Base-by-base conservation (phyloP, 225 moss, liverwort and hornwort species). In the Polytrichum commune region DNA sequence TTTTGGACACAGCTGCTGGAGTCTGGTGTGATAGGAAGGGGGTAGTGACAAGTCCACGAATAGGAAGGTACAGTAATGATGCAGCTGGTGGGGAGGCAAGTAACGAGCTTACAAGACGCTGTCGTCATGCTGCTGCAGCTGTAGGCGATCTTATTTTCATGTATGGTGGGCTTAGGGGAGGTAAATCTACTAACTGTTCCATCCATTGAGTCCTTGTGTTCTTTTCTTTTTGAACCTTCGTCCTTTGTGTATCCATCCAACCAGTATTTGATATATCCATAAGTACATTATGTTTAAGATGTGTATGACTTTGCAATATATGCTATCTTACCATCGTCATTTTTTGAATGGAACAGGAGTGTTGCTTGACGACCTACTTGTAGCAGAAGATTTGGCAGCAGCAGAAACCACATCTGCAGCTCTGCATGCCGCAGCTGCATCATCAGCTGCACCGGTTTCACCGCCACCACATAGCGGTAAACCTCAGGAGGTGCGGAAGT, bases 151-250 rank as follows among this genome's bases (percentile, higher is more conserved):
- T 82, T 27, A 78, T 90, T 63, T 90, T 84, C 62, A 84, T 87
- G 82, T 90, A 90, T 57, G 87, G 87, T 29, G 87, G 90, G 55
- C 84, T 90, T 4, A 90, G 90, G 77, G 90, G 90, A 84, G 90
- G 90, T 87, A 76, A 54, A 1, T 69, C 61, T 32, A 3, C 46
- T 46, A 3, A 46, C 46, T 46, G 46, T 46, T 13, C 13, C 46
- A 46, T 46, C 46, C 13, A 46, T 13, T 46, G 13, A 46, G 10
- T 46, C 46, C 35, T 8, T 16, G 16, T 16, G 3, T 46, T 46
- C 46, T 16, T 64, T 64, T 7, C 10, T 68, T 68, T 38, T n/a
- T 19, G 8, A 5, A 18, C 1, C 9, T 28, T 27, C 29, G 28
- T 28, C 63, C 27, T 18, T 18, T 24, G 18, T 63, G 63, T 18